phyloP scores from a whole-genome alignment of 2,329 filamentous ascomycete species.

The Waltergamsia citrina region DNA sequence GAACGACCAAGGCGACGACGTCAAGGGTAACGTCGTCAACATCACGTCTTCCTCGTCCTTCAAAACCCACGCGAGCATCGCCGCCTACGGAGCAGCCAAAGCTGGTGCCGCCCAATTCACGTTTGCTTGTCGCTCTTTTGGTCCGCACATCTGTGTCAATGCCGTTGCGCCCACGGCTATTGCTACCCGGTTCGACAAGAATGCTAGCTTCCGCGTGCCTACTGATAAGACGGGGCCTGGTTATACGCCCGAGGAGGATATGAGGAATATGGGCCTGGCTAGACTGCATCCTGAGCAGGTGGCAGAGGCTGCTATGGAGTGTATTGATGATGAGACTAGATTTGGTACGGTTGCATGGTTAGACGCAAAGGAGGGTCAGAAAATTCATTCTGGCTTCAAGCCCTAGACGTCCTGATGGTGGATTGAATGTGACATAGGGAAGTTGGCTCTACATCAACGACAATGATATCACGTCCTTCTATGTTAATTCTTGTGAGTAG shows the following conservation, averaged over 20 bases:
- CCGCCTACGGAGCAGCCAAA: conserved; percentile 2
- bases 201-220: neutral
- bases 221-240: conserved; percentile 1
- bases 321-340: conserved; percentile 1
- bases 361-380: conserved; percentile 1
- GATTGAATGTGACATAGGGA: neutral
- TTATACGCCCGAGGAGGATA: conserved; percentile 3
- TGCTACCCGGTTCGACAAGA: conserved; percentile 1
- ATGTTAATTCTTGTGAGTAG: no score
- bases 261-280: conserved; percentile 2
- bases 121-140: conserved; percentile 2
- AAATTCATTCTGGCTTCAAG: neutral
- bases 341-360: conserved; percentile 1
- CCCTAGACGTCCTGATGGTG: neutral
- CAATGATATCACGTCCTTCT: no score
- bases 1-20: neutral
- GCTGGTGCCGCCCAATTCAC: conserved; percentile 2
- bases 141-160: conserved; percentile 1
- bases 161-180: conserved; percentile 2
- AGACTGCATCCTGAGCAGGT: conserved; percentile 1
- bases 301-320: neutral
- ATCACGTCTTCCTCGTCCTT: conserved; percentile 2
- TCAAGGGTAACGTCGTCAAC: neutral
- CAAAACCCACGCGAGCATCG: conserved; percentile 3
- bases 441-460: no score